Percentiles rank a stretch among this genome's conserved stretches.
Evolutionary conservation across 495 filamentous ascomycete species (phyloP).

Genomic region (Podospora australis): DNA sequence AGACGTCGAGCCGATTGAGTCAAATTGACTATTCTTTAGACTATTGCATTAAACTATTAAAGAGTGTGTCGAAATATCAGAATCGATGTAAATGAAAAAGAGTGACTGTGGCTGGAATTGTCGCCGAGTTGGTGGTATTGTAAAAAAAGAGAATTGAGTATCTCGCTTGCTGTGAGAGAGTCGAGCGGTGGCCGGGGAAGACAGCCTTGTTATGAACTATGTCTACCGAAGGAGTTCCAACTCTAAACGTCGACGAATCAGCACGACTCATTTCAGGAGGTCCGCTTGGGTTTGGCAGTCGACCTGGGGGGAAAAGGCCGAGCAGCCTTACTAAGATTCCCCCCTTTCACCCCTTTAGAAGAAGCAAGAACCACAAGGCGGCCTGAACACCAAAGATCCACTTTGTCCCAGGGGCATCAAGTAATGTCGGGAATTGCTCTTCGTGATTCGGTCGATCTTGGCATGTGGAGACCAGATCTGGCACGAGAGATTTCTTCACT

Average conservation of each 20-base stretch:
- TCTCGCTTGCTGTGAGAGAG: constrained; percentile 27
- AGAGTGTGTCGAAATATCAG: constrained; percentile 44
- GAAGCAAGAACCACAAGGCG: constrained; percentile 7
- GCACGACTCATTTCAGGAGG: constrained; percentile 14
- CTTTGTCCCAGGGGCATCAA: constrained; percentile 24
- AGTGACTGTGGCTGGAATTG: constrained; percentile 44
- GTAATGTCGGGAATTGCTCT: constrained; percentile 8
- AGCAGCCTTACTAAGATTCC: not conserved
- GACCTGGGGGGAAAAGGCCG: not conserved
- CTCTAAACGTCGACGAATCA: constrained; percentile 20
- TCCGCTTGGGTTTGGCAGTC: constrained; percentile 1
- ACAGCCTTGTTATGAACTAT: constrained; percentile 30
- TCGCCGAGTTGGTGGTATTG: constrained; percentile 21
- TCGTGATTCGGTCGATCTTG: constrained; percentile 22
- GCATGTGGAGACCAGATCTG: constrained; percentile 8
- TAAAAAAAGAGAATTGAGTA: constrained; percentile 23
- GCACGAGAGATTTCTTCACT: constrained; percentile 9
- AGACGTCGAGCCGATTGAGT: constrained; percentile 27
- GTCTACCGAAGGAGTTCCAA: constrained; percentile 23
- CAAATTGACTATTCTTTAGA: constrained; percentile 35
- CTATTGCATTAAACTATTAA: constrained; percentile 51
- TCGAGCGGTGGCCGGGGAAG: constrained; percentile 31
- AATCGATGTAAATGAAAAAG: constrained; percentile 39
- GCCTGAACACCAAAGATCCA: constrained; percentile 22
- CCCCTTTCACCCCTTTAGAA: no score